These are phyloP conservation scores for Eruca vesicaria DNA, from an alignment of 441 rosid species.

Conservation along the genomic window DNA sequence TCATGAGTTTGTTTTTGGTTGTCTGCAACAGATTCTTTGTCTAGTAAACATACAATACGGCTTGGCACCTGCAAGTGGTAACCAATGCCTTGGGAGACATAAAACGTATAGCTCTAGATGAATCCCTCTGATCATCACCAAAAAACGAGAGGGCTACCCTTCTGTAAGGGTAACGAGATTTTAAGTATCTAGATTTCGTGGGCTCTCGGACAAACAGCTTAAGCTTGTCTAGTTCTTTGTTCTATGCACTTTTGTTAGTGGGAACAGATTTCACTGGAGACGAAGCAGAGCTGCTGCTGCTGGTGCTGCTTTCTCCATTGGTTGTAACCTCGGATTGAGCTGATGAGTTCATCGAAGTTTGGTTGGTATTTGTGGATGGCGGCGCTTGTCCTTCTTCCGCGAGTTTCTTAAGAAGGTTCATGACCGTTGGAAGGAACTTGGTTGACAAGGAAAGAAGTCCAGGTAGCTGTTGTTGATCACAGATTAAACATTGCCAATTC, in stretches of 20 bases:
- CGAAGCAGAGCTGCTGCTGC: constrained; percentile 46
- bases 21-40: constrained; percentile 21
- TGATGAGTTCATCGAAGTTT: constrained; percentile 37
- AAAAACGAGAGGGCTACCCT: constrained; percentile 32
- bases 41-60: constrained; percentile 30
- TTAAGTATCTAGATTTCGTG: constrained; percentile 27
- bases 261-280: constrained; percentile 44
- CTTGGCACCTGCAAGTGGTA: constrained; percentile 19
- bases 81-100: constrained; percentile 23
- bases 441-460: constrained; percentile 88
- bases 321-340: constrained; percentile 34
- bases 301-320: constrained; percentile 43
- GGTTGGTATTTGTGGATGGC: constrained; percentile 49
- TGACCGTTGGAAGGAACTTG: constrained; percentile 85
- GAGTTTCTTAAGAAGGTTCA: constrained; percentile 79
- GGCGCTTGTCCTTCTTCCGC: constrained; percentile 86
- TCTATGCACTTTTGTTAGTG: constrained; percentile 18
- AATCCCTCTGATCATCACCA: constrained; percentile 32
- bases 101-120: constrained; percentile 26
- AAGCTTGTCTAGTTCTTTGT: constrained; percentile 27
- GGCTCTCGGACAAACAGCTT: constrained; percentile 34
- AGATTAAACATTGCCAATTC: constrained; percentile 7
- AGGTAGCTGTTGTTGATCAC: constrained; percentile 62
- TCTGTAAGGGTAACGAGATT: constrained; percentile 29
- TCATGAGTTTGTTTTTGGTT: neutral